Conservation (phyloP, 495 filamentous ascomycete genomes). For the Xanthoparmelia taractica region DNA sequence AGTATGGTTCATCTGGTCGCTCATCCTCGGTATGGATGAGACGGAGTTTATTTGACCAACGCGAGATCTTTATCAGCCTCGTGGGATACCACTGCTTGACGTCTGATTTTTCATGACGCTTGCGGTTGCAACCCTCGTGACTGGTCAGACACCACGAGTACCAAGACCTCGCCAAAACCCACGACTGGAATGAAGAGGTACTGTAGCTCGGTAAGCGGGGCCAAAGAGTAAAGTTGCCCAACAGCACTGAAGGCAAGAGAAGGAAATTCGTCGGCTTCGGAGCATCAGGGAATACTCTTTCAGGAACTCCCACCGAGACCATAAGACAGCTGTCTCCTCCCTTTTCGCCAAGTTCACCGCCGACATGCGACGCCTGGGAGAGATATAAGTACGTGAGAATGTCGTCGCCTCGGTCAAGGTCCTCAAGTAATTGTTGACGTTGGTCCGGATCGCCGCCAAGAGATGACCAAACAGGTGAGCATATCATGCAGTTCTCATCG, state of each 20-base stretch:
- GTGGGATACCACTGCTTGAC: conserved; percentile 6
- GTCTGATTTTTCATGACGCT: neutral
- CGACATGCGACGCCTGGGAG: neutral
- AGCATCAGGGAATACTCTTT: neutral
- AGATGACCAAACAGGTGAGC: conserved; percentile 3
- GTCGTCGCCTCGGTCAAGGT: neutral
- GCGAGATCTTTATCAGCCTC: neutral
- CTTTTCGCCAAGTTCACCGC: neutral
- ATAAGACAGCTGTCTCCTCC: neutral
- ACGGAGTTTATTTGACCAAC: conserved; percentile 3
- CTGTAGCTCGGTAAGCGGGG: conserved; percentile 3
- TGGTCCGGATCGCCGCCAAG: neutral
- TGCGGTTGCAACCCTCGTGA: neutral
- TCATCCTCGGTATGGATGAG: neutral
- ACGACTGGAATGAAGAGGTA: conserved; percentile 1
- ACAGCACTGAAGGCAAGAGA: neutral
- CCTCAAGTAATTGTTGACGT: neutral
- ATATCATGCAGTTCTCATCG: conserved; percentile 4
- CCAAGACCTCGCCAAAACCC: neutral
- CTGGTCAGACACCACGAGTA: neutral
- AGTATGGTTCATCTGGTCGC: neutral
- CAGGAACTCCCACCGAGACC: neutral
- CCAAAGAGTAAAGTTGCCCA: neutral
- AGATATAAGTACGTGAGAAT: neutral
- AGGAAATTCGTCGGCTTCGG: neutral